These are phyloP conservation scores for Nigrospora oryzae DNA, from an alignment of 2,329 filamentous ascomycete species.

Conservation along the genomic window DNA sequence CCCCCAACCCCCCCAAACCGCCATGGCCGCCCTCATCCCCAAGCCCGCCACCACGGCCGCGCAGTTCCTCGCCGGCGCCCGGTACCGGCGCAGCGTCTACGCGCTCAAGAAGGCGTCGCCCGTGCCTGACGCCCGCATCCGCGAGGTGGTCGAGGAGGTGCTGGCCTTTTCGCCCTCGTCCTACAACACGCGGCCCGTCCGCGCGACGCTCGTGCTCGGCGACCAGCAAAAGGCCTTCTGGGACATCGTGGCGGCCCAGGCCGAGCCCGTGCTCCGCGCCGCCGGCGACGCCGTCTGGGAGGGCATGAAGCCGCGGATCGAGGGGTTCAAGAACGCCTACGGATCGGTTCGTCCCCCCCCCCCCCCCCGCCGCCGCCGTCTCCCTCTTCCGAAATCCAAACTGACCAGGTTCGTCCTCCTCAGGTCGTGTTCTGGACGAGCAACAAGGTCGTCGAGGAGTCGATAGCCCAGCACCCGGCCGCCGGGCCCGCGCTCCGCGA, in stretches of 20 bases:
- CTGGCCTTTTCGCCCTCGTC: slow-evolving; percentile 13
- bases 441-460: slow-evolving; percentile 8
- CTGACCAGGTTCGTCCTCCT: neutral
- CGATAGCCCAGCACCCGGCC: slow-evolving; percentile 8
- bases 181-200: slow-evolving; percentile 15
- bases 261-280: slow-evolving; percentile 9
- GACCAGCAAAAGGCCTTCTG: slow-evolving; percentile 14
- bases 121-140: slow-evolving; percentile 18
- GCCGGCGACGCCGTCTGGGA: slow-evolving; percentile 12
- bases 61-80: slow-evolving; percentile 17
- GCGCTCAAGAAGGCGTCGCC: slow-evolving; percentile 15
- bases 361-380: neutral
- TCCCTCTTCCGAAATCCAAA: neutral
- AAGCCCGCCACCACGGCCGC: slow-evolving; percentile 9
- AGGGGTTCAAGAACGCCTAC: slow-evolving; percentile 11
- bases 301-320: slow-evolving; percentile 6
- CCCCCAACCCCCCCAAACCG: no score
- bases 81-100: slow-evolving; percentile 19
- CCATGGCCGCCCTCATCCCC: no score
- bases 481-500: slow-evolving; percentile 10
- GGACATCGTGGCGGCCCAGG: slow-evolving; percentile 8
- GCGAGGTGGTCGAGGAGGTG: slow-evolving; percentile 16
- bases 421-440: slow-evolving; percentile 16
- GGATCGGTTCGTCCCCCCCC: slow-evolving; percentile 12
- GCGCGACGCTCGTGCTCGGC: slow-evolving; percentile 11